phyloP scores from a whole-genome alignment of 2,329 filamentous ascomycete species.

The Epichloe sp. region DNA sequence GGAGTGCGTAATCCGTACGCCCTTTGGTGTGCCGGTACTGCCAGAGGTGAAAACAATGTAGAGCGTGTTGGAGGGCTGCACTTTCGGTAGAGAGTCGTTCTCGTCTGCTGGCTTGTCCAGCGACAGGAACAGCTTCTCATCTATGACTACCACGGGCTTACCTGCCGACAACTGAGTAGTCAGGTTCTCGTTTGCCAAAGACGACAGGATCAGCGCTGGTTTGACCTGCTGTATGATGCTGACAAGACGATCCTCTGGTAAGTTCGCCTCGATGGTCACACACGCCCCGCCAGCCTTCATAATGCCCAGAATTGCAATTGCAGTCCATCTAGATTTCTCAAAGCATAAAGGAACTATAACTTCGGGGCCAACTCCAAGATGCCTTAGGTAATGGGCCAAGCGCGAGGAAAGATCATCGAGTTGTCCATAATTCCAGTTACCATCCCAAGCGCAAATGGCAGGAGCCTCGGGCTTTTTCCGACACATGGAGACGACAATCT shows the following conservation, averaged over 20 bases:
- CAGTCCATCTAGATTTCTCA: conserved; percentile 7
- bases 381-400: conserved; percentile 5
- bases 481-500: neutral
- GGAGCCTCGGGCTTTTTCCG: conserved; percentile 3
- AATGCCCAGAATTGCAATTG: conserved; percentile 4
- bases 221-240: conserved; percentile 9
- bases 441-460: conserved; percentile 17
- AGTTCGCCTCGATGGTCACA: conserved; percentile 7
- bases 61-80: conserved; percentile 6
- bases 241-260: conserved; percentile 8
- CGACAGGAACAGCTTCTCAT: neutral
- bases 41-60: conserved; percentile 39
- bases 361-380: conserved; percentile 2
- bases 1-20: conserved; percentile 24
- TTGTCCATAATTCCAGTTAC: conserved; percentile 26
- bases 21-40: conserved; percentile 33
- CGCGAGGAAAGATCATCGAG: conserved; percentile 10
- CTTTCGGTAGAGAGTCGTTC: conserved; percentile 2
- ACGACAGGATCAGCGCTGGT: conserved; percentile 10
- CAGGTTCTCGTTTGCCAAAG: conserved; percentile 5
- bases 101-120: neutral
- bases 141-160: neutral
- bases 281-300: conserved; percentile 5
- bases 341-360: conserved; percentile 4
- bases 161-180: conserved; percentile 2